Base-by-base conservation (phyloP, 2,329 filamentous ascomycete genomes). In the Trichoderma polysporum region DNA sequence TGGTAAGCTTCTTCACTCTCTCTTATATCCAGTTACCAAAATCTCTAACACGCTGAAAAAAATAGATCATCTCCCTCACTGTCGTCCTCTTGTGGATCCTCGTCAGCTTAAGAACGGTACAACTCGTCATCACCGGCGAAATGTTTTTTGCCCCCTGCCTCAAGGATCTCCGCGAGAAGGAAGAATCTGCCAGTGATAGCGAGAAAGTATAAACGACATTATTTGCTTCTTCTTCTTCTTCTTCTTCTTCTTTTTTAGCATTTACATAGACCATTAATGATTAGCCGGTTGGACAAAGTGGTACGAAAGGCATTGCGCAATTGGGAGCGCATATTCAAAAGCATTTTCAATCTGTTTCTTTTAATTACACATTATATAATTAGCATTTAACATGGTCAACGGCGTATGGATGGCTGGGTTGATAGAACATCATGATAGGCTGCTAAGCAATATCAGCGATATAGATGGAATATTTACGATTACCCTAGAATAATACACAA, bases 121-220 rank as follows among this genome's bases (percentile, higher is more conserved):
- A 74, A n/a, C 70, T 79, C 59, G 80, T 73, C 9, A 64, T 76
- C 1, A 78, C 76, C 0, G 80, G 81, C 15, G 78, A 82, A 41
- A 79, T 84, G 69, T 82, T 83, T 70, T 76, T 79, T 61, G 81
- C 81, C 0, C 81, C 81, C 1, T 83, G 81, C 62, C 70, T 83
- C 49, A 78, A 79, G 67, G 74, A 80, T 31, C 27, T 80, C 2
- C 71, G 74, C 41, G 75, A 76, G 45, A 79, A 79, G 68, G 72
- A 76, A 10, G 68, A 73, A 35, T 69, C 70, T 47, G 71, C 66
- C 3, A 72, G 71, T 8, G 61, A 64, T 17, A 35, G 39, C 13
- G 37, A 37, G 8, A 33, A 53, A 56, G 49, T n/a, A 33, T 64
- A n/a, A 64, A 22, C 33, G 17, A 27, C n/a, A 6, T 7, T 12